These are phyloP conservation scores for Cercospora berteroae DNA, from an alignment of 2,329 filamentous ascomycete species.

Conservation along the genomic window DNA sequence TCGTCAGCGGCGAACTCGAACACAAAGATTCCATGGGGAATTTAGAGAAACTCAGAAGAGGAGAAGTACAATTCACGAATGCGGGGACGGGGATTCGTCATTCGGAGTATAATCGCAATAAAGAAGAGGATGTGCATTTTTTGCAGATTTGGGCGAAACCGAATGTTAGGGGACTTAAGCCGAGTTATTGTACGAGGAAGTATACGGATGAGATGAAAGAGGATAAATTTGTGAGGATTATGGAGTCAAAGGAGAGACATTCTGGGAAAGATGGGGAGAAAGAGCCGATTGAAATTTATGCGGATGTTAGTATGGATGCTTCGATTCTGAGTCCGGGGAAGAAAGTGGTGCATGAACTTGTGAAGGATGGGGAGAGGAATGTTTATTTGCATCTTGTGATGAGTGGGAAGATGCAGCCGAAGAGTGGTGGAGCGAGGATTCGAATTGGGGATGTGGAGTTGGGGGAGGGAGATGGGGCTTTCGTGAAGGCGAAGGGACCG, in stretches of 20 bases:
- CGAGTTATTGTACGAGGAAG: slow-evolving; percentile 71
- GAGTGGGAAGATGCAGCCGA: slow-evolving; percentile 55
- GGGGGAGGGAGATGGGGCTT: slow-evolving; percentile 77
- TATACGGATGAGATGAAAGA: slow-evolving; percentile 73
- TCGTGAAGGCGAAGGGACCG: slow-evolving; percentile 57
- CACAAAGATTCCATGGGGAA: slow-evolving; percentile 82
- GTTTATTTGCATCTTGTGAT: slow-evolving; percentile 79
- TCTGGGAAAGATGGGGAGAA: slow-evolving; percentile 67
- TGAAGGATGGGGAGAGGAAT: slow-evolving; percentile 64
- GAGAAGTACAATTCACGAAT: slow-evolving; percentile 86
- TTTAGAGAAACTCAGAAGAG: slow-evolving; percentile 67
- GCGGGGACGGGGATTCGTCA: slow-evolving; percentile 80
- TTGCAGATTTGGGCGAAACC: slow-evolving; percentile 86
- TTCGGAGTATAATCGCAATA: slow-evolving; percentile 77
- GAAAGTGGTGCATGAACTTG: slow-evolving; percentile 70
- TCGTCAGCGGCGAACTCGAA: slow-evolving; percentile 80
- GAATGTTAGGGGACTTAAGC: slow-evolving; percentile 69
- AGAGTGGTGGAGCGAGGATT: slow-evolving; percentile 70
- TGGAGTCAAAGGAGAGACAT: slow-evolving; percentile 65
- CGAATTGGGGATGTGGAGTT: slow-evolving; percentile 65
- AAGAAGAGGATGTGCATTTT: slow-evolving; percentile 71
- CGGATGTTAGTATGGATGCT: slow-evolving; percentile 80
- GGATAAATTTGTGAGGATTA: slow-evolving; percentile 68
- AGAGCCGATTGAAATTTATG: slow-evolving; percentile 76
- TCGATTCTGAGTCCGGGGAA: slow-evolving; percentile 66